Percentiles rank a stretch among this genome's conserved stretches.
Conservation (phyloP, 768 basidiomycete genomes). For the Boletus speciosus region DNA sequence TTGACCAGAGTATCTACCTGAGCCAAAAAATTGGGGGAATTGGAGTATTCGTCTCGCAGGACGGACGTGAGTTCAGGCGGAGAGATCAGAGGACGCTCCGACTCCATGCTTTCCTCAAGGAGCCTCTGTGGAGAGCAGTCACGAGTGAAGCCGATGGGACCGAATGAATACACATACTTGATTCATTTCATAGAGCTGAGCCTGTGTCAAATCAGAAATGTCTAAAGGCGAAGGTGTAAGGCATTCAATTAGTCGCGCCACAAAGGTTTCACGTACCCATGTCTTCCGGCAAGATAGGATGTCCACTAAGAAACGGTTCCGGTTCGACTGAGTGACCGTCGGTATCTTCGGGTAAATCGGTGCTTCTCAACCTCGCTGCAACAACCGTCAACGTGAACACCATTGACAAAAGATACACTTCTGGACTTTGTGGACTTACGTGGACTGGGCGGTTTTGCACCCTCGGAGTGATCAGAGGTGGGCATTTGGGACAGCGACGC, state of each 20-base stretch:
- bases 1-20: slow-evolving; percentile 71
- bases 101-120: slow-evolving; percentile 37
- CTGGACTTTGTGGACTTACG: slow-evolving; percentile 14
- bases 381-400: background rate
- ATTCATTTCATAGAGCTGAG: slow-evolving; percentile 40
- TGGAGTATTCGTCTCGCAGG: slow-evolving; percentile 65
- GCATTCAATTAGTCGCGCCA: background rate
- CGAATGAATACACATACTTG: slow-evolving; percentile 27
- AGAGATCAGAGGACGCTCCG: slow-evolving; percentile 52
- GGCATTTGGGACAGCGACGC: slow-evolving; percentile 8
- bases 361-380: slow-evolving; percentile 27
- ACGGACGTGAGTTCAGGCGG: slow-evolving; percentile 47
- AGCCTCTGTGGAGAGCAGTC: slow-evolving; percentile 28
- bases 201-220: slow-evolving; percentile 29
- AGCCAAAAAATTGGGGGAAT: slow-evolving; percentile 54
- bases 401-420: background rate
- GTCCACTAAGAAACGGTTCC: slow-evolving; percentile 24
- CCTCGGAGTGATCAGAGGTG: background rate
- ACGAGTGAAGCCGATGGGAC: background rate
- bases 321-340: slow-evolving; percentile 2
- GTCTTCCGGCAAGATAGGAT: slow-evolving; percentile 30
- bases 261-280: slow-evolving; percentile 20
- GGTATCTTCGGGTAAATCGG: slow-evolving; percentile 20
- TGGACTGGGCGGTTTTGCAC: slow-evolving; percentile 22
- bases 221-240: slow-evolving; percentile 24